phyloP scores from a whole-genome alignment of 177 flowering plant genomes.

The Vitis hybrid region DNA sequence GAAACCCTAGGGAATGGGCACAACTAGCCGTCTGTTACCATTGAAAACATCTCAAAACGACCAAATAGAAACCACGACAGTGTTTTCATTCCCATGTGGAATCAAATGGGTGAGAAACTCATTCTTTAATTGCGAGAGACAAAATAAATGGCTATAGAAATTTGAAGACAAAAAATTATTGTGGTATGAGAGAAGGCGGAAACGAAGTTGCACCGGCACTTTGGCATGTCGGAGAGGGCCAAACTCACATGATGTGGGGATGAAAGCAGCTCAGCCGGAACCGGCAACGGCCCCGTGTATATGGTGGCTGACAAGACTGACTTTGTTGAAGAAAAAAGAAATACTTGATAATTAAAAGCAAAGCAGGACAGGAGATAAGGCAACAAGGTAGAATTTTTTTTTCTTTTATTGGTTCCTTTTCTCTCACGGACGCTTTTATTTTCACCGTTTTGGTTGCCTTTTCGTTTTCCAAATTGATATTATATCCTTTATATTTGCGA shows the following conservation, averaged over 20 bases:
- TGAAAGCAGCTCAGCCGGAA: constrained; percentile 9
- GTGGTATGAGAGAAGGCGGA: background rate
- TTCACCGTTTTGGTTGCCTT: constrained; percentile 8
- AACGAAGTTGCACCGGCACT: constrained; percentile 24
- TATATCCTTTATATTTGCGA: too few species aligned
- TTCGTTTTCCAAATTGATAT: background rate
- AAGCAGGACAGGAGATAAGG: constrained; percentile 20
- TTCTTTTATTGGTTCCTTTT: background rate
- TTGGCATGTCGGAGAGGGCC: background rate
- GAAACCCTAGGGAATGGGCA: constrained; percentile 19
- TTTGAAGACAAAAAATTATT: too few species aligned
- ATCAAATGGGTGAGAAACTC: too few species aligned
- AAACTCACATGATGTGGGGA: background rate
- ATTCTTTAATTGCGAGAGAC: too few species aligned
- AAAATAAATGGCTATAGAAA: too few species aligned
- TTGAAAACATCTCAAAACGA: background rate
- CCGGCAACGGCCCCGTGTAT: constrained; percentile 14
- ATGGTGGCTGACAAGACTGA: constrained; percentile 28
- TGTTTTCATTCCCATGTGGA: too few species aligned
- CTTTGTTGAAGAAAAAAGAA: constrained; percentile 18
- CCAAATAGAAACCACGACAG: too few species aligned
- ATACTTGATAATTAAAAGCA: constrained; percentile 22
- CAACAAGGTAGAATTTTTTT: constrained; percentile 17
- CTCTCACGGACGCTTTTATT: constrained; percentile 10
- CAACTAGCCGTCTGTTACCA: background rate